Evolutionary conservation across 1,139 yeast species (phyloP).

Genomic region (Keqinozyma sinolaborantium): DNA sequence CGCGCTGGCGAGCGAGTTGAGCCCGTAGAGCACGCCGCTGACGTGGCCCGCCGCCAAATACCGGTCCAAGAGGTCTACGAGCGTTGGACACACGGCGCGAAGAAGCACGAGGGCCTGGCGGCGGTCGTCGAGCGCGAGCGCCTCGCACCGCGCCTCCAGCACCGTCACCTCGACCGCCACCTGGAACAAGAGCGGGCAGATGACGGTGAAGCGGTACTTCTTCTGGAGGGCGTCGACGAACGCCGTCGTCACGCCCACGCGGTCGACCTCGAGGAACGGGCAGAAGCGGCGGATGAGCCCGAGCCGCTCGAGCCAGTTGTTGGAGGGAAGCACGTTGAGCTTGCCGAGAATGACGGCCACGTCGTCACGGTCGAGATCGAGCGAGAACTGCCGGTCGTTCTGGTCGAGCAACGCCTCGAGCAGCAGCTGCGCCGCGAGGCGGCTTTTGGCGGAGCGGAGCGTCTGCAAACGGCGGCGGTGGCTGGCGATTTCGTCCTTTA

Average conservation of each 20-base stretch:
- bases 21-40: not conserved
- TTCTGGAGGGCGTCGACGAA: not conserved
- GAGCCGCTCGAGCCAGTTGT: conserved; percentile 31
- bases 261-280: conserved; percentile 22
- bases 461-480: conserved; percentile 14
- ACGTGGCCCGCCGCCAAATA: not conserved
- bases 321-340: conserved; percentile 34
- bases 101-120: not conserved
- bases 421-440: conserved; percentile 12
- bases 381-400: conserved; percentile 15
- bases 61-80: not conserved
- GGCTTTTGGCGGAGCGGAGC: conserved; percentile 14
- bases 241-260: conserved; percentile 5
- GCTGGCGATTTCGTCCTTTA: conserved; percentile 18
- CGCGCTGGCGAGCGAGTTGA: not conserved
- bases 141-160: not conserved
- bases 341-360: conserved; percentile 17
- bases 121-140: not conserved
- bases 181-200: conserved; percentile 1
- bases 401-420: conserved; percentile 21
- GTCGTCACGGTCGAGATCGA: conserved; percentile 15
- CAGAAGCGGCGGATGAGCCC: conserved; percentile 22
- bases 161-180: not conserved
- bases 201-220: conserved; percentile 1
- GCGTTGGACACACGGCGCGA: not conserved